Evolutionary conservation across 2,329 filamentous ascomycete genomes (phyloP).

Genomic region (Byssoonygena ceratinophila): DNA sequence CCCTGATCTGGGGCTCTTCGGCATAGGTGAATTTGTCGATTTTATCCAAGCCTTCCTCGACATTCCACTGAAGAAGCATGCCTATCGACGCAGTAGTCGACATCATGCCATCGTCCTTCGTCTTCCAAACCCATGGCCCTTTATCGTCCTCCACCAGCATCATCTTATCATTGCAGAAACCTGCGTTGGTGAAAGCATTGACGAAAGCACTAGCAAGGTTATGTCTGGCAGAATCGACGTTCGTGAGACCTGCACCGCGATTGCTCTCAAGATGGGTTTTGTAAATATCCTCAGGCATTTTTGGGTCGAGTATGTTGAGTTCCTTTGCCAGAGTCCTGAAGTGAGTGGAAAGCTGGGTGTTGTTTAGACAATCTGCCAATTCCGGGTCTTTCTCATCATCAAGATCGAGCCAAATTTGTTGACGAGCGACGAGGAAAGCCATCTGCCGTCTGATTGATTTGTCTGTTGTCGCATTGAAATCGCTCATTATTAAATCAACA

Average conservation of each 20-base stretch:
- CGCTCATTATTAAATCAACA: slow-evolving; percentile 64
- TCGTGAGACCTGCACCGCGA: slow-evolving; percentile 82
- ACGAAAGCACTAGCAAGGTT: slow-evolving; percentile 94
- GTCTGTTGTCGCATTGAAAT: slow-evolving; percentile 72
- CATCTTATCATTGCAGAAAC: slow-evolving; percentile 92
- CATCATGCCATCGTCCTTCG: slow-evolving; percentile 95
- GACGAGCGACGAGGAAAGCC: slow-evolving; percentile 81
- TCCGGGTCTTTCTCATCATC: slow-evolving; percentile 57
- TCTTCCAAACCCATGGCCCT: slow-evolving; percentile 97
- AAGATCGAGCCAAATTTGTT: slow-evolving; percentile 73
- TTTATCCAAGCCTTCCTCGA: slow-evolving; percentile 82
- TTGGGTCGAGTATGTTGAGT: slow-evolving; percentile 91
- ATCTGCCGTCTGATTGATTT: slow-evolving; percentile 81
- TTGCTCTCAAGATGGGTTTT: slow-evolving; percentile 97
- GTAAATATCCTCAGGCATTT: slow-evolving; percentile 97
- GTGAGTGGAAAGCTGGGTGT: slow-evolving; percentile 76
- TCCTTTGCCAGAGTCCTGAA: slow-evolving; percentile 93
- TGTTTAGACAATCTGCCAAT: slow-evolving; percentile 73
- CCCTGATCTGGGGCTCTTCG: slow-evolving; percentile 71
- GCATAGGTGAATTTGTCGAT: slow-evolving; percentile 91
- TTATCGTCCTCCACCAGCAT: slow-evolving; percentile 87
- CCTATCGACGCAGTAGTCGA: slow-evolving; percentile 91
- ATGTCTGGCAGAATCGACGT: slow-evolving; percentile 88
- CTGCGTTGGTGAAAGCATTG: slow-evolving; percentile 93
- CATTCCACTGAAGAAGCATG: slow-evolving; percentile 85